Base-by-base conservation (phyloP, 2,329 filamentous ascomycete genomes). In the Neofusicoccum kwambonambiense region DNA sequence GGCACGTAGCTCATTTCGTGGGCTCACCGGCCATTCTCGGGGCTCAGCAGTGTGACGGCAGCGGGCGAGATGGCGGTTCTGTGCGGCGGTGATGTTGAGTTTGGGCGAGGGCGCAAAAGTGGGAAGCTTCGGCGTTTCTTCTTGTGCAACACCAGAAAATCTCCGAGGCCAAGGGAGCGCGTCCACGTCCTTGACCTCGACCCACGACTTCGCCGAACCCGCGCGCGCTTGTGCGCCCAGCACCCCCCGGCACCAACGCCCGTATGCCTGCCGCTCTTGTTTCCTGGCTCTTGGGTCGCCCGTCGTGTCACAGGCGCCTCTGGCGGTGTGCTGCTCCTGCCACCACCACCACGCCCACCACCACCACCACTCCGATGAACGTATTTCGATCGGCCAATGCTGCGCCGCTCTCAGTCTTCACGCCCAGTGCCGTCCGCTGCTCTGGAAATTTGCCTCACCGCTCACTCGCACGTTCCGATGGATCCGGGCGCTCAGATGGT, bases 381-480 rank as follows among this genome's bases (percentile, higher is more conserved):
- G 27, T 35, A 58, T 58, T 58, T 58, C 19, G 56, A 58, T 58
- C 56, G 56, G 56, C 56, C 56, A 45, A 58, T 58, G 56, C 56
- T 58, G 56, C 56, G 19, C 56, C 56, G 56, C 56, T 58, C 56
- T 58, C 56, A 58, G 56, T 45, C 9, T 13, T n/a, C 41, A 17
- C 37, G 37, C 35, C 41, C 51, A 57, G 17, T 12, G 54, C 52
- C 34, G 4, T 52, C 39, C 54, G 54, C 39, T 34, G 27, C 22
- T 58, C 41, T 58, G 41, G 56, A 47, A 58, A 37, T 19, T 37
- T 35, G 56, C 41, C 17, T 58, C 56, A 58, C 56, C 56, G 56
- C 56, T 58, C 56, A 58, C 56, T 58, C 56, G 56, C 42, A 58
- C 56, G 56, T 58, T 13, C 56, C 50, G 50, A 52, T 19, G 50